These are phyloP conservation scores for Chlorella variabilis DNA, from an alignment of 163 green algal genomes.

Conservation along the genomic window DNA sequence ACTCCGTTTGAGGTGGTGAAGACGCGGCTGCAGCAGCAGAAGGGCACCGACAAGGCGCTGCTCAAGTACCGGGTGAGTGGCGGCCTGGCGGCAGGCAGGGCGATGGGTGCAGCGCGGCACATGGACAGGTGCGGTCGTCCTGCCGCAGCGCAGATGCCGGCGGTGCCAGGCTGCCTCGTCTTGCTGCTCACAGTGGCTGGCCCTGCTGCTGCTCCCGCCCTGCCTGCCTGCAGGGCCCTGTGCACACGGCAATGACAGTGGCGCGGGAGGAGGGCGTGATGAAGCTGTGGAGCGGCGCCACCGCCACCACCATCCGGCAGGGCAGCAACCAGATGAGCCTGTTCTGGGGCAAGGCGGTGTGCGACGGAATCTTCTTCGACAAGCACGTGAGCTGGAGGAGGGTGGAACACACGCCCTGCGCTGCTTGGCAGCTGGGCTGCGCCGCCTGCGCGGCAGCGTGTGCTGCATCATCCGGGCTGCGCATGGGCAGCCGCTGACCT, in stretches of 20 bases:
- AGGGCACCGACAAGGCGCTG: conserved; percentile 70
- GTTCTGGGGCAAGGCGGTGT: conserved; percentile 92
- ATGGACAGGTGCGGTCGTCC: background rate
- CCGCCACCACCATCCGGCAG: conserved; percentile 89
- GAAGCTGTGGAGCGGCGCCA: conserved; percentile 86
- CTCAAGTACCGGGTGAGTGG: conserved; percentile 83
- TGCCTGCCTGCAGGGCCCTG: conserved; percentile 66
- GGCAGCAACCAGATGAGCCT: conserved; percentile 96
- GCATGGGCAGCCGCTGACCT: too few relatives aligned
- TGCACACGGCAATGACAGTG: conserved; percentile 87
- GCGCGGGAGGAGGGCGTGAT: conserved; percentile 84
- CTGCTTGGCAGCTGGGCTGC: too few relatives aligned
- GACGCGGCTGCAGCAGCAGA: conserved; percentile 96
- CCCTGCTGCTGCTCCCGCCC: background rate
- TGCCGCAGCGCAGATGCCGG: too few relatives aligned
- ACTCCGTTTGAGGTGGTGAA: conserved; percentile 98
- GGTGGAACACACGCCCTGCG: too few relatives aligned
- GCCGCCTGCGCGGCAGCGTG: too few relatives aligned
- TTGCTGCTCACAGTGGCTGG: background rate
- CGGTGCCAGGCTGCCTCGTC: too few relatives aligned
- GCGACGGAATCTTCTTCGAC: conserved; percentile 82
- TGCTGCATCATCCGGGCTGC: too few relatives aligned
- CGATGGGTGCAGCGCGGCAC: background rate
- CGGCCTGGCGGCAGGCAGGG: background rate
- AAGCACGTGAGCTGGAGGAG: conserved; percentile 72